Evolutionary conservation across 768 basidiomycete genomes (phyloP).

Genomic region (Naematelia encephala): DNA sequence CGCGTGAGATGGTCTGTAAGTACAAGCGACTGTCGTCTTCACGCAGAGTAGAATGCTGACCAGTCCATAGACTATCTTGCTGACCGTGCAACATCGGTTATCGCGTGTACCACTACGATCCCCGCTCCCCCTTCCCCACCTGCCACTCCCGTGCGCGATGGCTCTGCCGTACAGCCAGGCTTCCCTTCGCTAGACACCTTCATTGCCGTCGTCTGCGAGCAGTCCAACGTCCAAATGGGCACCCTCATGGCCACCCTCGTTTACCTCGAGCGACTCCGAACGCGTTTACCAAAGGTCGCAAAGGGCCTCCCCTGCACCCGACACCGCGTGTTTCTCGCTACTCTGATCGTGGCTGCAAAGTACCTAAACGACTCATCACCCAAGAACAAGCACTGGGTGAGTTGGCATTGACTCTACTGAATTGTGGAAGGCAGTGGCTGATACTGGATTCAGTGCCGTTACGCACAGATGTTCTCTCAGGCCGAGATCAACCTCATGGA

Average conservation of each 20-base stretch:
- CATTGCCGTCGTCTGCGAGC: conserved; percentile 73
- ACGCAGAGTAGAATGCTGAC: not conserved
- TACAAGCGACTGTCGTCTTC: conserved; percentile 4
- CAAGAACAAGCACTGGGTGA: conserved; percentile 85
- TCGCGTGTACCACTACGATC: conserved; percentile 55
- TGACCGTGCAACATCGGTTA: conserved; percentile 69
- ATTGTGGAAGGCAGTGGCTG: no score
- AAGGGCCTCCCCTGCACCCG: conserved; percentile 87
- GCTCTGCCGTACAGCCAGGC: conserved; percentile 39
- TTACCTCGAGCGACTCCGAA: conserved; percentile 81
- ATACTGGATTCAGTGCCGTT: conserved; percentile 53
- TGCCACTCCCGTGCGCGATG: conserved; percentile 59
- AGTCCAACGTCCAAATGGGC: conserved; percentile 82
- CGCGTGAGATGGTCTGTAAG: conserved; percentile 74
- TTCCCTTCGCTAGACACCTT: conserved; percentile 79
- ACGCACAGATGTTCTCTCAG: conserved; percentile 64
- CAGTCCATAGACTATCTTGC: conserved; percentile 62
- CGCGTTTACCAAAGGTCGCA: conserved; percentile 74
- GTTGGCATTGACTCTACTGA: no score
- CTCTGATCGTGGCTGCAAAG: conserved; percentile 92
- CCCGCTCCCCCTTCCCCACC: conserved; percentile 64
- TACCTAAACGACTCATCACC: conserved; percentile 84
- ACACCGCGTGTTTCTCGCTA: conserved; percentile 92
- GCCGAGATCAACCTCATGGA: conserved; percentile 85
- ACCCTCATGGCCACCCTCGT: conserved; percentile 87